Evolutionary conservation across 2,329 filamentous ascomycete species (phyloP), one percentile per base, ranked within the genome.

Genomic region (Colletotrichum liriopes): DNA sequence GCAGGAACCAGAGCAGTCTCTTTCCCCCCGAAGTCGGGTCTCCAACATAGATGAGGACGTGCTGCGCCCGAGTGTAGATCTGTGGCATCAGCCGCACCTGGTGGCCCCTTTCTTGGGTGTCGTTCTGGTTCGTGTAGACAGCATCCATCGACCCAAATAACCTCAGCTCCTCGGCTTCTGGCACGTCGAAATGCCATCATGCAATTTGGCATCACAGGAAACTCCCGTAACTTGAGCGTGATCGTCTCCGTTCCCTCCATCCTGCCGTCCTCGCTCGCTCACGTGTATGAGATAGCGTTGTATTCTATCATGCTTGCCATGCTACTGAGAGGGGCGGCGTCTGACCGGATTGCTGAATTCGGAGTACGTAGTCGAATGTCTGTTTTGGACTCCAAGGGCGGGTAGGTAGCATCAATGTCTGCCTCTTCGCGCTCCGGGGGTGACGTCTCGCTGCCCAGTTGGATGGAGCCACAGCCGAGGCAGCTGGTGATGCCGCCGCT

Each of bases 261-360:
- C 1, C 5, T 4, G 4, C 23, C 26, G 20, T 60, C 73, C 20
- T 75, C 75, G 12, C 74, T 74, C n/a, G 79, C 80, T 81, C 81
- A 82, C 32, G 80, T 81, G 41, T 83, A 82, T 3, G 81, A 82
- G 62, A 82, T 77, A 35, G 81, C 76, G 39, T 82, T 80, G 68
- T 82, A 83, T 14, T 49, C 39, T 0, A 32, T 11, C 6, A 41
- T 16, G 26, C 26, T 49, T 0, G 47, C 43, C 18, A 52, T 59
- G 20, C 14, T 63, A 3, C 32, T 49, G 14, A 52, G 9, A 3
- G 26, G 16, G 37, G 23, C 0, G 43, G 5, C 58, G 43, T 2
- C 11, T 3, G 1, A 73, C 37, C 2, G 63, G 63, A 4, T 67
- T 68, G 3, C 55, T n/a, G 11, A 67, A 72, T 0, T 29, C 58